A percentile compares a stretch with the other conserved stretches of the same genome.
phyloP scores from a whole-genome alignment of 108 stramenopile genomes.

The Pseudonitzschia delicatissima region DNA sequence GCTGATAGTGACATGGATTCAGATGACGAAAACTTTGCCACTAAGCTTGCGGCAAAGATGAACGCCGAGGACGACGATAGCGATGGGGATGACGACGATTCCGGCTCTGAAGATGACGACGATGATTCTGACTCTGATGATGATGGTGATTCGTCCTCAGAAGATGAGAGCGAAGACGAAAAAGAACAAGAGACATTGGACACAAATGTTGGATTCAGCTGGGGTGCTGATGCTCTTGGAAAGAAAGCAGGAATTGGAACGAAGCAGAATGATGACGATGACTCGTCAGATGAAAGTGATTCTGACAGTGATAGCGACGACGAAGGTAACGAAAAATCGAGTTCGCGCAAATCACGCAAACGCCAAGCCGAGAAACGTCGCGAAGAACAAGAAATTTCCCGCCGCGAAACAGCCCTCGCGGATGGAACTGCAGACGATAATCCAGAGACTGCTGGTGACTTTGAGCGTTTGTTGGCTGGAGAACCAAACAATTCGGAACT shows the following conservation, averaged over 20 bases:
- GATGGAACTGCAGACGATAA: conserved; percentile 87
- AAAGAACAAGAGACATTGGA: conserved; percentile 46
- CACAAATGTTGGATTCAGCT: conserved; percentile 83
- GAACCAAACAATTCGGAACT: conserved; percentile 87
- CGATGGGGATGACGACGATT: conserved; percentile 28
- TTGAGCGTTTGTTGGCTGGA: conserved; percentile 91
- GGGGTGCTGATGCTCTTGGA: conserved; percentile 36
- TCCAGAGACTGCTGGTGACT: conserved; percentile 91
- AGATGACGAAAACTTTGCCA: conserved; percentile 59
- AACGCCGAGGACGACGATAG: conserved; percentile 26
- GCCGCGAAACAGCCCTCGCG: conserved; percentile 77
- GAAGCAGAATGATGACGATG: conserved; percentile 21
- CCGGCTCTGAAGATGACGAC: conserved; percentile 28
- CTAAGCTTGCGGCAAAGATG: conserved; percentile 71
- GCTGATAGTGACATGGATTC: conserved; percentile 35
- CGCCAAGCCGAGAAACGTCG: conserved; percentile 67
- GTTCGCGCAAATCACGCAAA: conserved; percentile 70
- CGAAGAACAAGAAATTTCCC: conserved; percentile 76
- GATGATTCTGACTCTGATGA: conserved; percentile 38
- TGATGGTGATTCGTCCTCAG: conserved; percentile 14
- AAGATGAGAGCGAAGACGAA: conserved; percentile 25
- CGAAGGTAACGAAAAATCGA: conserved; percentile 39
- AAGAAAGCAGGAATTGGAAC: not conserved
- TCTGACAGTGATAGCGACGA: conserved; percentile 56
- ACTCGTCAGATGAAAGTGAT: conserved; percentile 34